Evolutionary conservation across 225 moss, liverwort and hornwort genomes (phyloP).

Genomic region (Takakia lepidozioides): DNA sequence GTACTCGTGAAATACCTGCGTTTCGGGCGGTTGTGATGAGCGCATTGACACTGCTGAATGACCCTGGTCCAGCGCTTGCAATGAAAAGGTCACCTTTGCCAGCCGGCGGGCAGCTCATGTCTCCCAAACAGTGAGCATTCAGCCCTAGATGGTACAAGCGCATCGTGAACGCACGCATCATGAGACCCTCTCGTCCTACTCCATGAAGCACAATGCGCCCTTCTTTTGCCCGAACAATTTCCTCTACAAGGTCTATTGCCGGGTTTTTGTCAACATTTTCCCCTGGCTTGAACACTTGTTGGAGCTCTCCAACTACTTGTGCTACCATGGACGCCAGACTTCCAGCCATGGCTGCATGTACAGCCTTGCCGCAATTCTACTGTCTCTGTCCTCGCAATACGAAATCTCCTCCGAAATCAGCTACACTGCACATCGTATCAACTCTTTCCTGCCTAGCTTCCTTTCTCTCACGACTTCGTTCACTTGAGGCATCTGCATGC

Average conservation of each 20-base stretch:
- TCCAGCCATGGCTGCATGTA: conserved; percentile 27
- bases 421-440: neutral
- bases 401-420: conserved; percentile 3
- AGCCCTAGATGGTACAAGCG: conserved; percentile 79
- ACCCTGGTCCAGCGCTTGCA: conserved; percentile 84
- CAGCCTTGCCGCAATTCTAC: conserved; percentile 1
- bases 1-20: conserved; percentile 28
- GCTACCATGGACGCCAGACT: conserved; percentile 47
- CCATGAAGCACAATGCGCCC: conserved; percentile 69
- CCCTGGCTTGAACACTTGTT: conserved; percentile 63
- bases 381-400: neutral
- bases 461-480: no score
- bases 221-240: conserved; percentile 35
- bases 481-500: no score
- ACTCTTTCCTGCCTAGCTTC: neutral
- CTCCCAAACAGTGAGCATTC: conserved; percentile 62
- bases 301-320: conserved; percentile 62
- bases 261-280: conserved; percentile 27
- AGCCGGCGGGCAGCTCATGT: conserved; percentile 72
- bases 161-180: conserved; percentile 88
- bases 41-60: conserved; percentile 76
- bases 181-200: conserved; percentile 88
- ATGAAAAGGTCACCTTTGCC: conserved; percentile 72
- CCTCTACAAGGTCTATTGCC: conserved; percentile 40
- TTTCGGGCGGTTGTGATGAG: conserved; percentile 68